Conservation (phyloP, 2,329 filamentous ascomycete genomes). For the Ilyonectria mors-panacis region DNA sequence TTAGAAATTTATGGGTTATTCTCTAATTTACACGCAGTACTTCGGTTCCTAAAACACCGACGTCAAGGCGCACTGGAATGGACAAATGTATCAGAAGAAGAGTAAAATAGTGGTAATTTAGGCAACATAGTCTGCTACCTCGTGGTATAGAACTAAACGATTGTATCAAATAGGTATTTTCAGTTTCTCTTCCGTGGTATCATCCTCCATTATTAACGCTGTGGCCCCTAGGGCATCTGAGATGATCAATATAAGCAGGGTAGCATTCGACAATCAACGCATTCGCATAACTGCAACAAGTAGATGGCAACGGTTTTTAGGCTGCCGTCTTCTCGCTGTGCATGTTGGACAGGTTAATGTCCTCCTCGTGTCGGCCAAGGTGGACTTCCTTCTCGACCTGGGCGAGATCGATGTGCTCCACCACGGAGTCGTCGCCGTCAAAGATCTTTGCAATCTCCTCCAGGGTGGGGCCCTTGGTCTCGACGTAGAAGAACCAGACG, state of each 20-base stretch:
- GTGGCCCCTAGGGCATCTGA: not conserved
- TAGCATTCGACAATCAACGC: not conserved
- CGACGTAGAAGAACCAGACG: constrained; percentile 77
- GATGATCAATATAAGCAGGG: not conserved
- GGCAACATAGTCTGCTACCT: not conserved
- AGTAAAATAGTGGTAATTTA: constrained; percentile 3
- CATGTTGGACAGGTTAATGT: constrained; percentile 27
- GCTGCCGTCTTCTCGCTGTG: constrained; percentile 36
- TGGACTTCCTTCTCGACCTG: constrained; percentile 68
- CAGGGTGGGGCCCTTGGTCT: constrained; percentile 79
- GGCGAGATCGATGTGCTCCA: constrained; percentile 66
- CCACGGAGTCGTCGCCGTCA: constrained; percentile 73
- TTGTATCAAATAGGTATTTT: constrained; percentile 11
- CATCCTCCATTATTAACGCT: constrained; percentile 8
- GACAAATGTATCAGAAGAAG: not conserved
- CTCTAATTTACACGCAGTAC: not conserved
- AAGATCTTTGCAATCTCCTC: constrained; percentile 76
- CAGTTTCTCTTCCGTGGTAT: constrained; percentile 3
- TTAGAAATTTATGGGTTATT: not conserved
- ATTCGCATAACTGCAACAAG: not conserved
- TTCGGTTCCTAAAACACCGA: not conserved
- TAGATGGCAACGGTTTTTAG: constrained; percentile 3
- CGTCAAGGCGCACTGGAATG: no score
- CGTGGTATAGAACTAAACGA: constrained; percentile 8
- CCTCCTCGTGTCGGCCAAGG: constrained; percentile 46